phyloP scores from a whole-genome alignment of 1,139 yeast genomes.

The Suhomyces maxii region DNA sequence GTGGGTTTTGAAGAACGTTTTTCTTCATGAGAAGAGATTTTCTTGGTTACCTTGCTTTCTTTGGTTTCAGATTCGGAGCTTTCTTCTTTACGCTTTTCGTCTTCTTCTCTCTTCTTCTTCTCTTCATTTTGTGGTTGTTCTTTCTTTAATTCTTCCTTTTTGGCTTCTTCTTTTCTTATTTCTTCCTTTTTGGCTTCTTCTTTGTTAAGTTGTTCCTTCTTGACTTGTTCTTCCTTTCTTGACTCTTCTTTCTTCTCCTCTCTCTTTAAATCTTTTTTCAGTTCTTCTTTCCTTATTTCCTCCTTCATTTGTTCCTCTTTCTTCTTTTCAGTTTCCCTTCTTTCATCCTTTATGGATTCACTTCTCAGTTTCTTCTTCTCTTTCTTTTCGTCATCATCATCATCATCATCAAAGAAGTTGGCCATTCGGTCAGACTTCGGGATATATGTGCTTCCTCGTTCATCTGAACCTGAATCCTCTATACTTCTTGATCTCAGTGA shows the following conservation, averaged over 20 bases:
- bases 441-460: not conserved
- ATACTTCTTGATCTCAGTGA: not conserved
- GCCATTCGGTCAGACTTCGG: not conserved
- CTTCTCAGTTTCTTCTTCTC: not conserved
- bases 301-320: not conserved
- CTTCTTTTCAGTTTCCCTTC: not conserved
- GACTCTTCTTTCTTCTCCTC: not conserved
- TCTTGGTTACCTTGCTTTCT: not conserved
- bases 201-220: not conserved
- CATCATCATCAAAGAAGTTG: slow-evolving; percentile 19
- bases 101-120: not conserved
- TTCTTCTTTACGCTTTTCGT: not conserved
- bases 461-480: not conserved
- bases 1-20: not conserved
- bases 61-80: not conserved
- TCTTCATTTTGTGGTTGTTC: not conserved
- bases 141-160: not conserved
- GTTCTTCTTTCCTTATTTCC: not conserved
- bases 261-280: not conserved
- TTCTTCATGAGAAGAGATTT: not conserved
- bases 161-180: not conserved
- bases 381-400: slow-evolving; percentile 7
- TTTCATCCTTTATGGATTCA: not conserved
- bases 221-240: not conserved
- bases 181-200: not conserved